Base-by-base conservation (phyloP, 805 yeast genomes). In the Myxozyma kluyveri region DNA sequence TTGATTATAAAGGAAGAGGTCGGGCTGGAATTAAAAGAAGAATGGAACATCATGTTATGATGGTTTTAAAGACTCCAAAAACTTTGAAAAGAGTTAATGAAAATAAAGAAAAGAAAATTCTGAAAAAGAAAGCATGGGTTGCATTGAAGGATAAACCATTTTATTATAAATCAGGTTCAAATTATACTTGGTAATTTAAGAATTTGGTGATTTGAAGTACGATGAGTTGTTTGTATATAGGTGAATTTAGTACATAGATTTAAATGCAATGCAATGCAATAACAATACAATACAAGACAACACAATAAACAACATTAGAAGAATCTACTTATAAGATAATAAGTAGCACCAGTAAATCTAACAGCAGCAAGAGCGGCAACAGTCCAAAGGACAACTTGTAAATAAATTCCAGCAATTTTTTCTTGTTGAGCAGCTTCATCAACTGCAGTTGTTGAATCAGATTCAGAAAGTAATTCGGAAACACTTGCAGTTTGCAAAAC, bases 1-100 rank as follows among this genome's bases (percentile, higher is more conserved):
- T 66, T 26, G 96, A 91, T 62, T 76, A 78, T 66, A 89, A 88
- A 72, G 96, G 93, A 59, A 82, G 98, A 73, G 96, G 96, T 59
- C 81, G 96, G 69, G 75, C 79, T 19, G 98, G 98, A 66, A 70
- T 86, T 51, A 77, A 86, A 45, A 77, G 75, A 29, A 93, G 87
- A 64, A 81, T 86, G 55, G 85, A 79, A 67, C 82, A 88, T 47
- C 96, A 91, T 69, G 81, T 90, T 29, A 81, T 84, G 71, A 86
- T 87, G 41, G 76, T 91, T 52, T 73, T 91, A 52, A 84, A 82
- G 67, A 78, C 88, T 3, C 75, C 79, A 42, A 80, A 79, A 59
- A 86, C 95, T 12, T 71, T 75, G 63, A 67, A 72, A 55, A 77
- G 95, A 68, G 64, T 79, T 48, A 78, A 72, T 14, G 79, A 78